phyloP scores from a whole-genome alignment of 2,329 filamentous ascomycete species.

The Fusarium zealandicum region DNA sequence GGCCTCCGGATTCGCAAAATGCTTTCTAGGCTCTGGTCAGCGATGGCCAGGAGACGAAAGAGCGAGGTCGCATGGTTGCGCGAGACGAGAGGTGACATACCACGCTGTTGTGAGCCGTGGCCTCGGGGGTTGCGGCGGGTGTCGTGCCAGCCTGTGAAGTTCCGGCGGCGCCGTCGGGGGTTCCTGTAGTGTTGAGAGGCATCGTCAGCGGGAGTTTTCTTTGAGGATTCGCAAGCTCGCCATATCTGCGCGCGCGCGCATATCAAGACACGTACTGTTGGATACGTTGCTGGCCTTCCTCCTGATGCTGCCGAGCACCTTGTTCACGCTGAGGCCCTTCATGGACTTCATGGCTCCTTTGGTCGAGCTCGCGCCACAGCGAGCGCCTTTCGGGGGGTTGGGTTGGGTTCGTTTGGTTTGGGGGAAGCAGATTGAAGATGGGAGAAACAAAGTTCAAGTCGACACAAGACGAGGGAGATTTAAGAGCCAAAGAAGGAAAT shows the following conservation, averaged over 20 bases:
- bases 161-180: conserved; percentile 31
- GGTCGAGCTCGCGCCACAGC: conserved; percentile 36
- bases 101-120: conserved; percentile 69
- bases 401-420: conserved; percentile 7
- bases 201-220: not conserved
- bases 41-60: conserved; percentile 15
- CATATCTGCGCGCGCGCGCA: not conserved
- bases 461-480: conserved; percentile 2
- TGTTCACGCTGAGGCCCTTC: conserved; percentile 64
- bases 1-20: conserved; percentile 80
- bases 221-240: too few species aligned
- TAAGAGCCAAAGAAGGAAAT: conserved; percentile 21
- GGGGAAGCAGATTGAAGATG: conserved; percentile 18
- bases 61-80: conserved; percentile 4
- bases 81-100: conserved; percentile 54
- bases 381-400: conserved; percentile 14
- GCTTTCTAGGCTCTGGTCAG: conserved; percentile 62
- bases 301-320: conserved; percentile 63
- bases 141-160: conserved; percentile 42
- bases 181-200: conserved; percentile 15
- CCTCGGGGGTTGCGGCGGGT: conserved; percentile 69
- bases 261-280: conserved; percentile 30
- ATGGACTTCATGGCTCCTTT: conserved; percentile 50
- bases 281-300: conserved; percentile 51
- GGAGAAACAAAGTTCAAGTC: not conserved